Percentiles rank a stretch among this genome's conserved stretches.
These are phyloP conservation scores for Curvularia verruculosa DNA, from an alignment of 2,329 filamentous ascomycete species.

Conservation along the genomic window DNA sequence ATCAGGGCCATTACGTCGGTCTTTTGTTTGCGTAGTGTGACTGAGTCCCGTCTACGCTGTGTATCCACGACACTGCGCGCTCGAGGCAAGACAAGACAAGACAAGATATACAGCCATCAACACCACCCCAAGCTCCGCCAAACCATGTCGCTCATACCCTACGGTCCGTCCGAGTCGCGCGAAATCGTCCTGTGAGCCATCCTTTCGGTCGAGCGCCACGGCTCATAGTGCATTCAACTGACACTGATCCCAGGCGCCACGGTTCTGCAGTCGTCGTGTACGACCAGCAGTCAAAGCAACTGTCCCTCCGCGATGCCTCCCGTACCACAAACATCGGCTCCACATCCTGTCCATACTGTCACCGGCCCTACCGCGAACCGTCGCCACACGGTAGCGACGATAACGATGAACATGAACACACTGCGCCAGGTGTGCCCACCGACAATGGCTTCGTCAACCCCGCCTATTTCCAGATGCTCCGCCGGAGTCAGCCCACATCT, in stretches of 20 bases:
- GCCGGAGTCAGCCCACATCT: constrained; percentile 61
- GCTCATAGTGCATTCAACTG: constrained; percentile 12
- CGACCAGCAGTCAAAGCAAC: constrained; percentile 81
- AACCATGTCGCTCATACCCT: constrained; percentile 75
- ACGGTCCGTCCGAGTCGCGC: constrained; percentile 72
- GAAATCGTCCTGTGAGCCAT: constrained; percentile 78
- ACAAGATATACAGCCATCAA: background rate
- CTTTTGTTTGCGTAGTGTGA: constrained; percentile 1
- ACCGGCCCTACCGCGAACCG: constrained; percentile 68
- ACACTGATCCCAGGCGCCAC: constrained; percentile 70
- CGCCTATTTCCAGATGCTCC: constrained; percentile 94
- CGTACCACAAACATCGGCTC: constrained; percentile 61
- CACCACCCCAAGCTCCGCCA: constrained; percentile 6
- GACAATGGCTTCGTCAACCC: constrained; percentile 80
- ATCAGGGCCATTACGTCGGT: constrained; percentile 12
- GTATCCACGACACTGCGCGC: constrained; percentile 7
- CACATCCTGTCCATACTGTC: constrained; percentile 87
- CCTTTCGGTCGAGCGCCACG: background rate
- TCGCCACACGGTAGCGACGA: constrained; percentile 41
- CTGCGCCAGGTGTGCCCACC: constrained; percentile 38
- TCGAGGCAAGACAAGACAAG: background rate
- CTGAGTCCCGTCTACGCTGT: background rate
- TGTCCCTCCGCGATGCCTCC: constrained; percentile 75
- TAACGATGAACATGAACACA: constrained; percentile 41
- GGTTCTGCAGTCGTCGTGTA: constrained; percentile 91